Percentiles rank a stretch among this genome's conserved stretches.
Evolutionary conservation across 257 asterid species (phyloP).

Genomic region (Verbascum thapsus): DNA sequence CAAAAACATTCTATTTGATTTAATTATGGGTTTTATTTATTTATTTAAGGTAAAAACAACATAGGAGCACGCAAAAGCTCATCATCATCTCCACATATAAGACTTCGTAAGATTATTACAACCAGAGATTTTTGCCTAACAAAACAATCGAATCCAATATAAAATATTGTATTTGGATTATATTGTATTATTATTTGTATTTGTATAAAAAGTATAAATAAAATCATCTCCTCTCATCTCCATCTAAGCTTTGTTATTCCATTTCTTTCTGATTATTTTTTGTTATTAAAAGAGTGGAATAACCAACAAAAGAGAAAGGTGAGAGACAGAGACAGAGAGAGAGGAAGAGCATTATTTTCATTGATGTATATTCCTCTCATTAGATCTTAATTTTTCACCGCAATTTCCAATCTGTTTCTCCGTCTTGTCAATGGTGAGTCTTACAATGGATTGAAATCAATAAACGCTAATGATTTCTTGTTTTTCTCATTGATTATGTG

Average conservation of each 20-base stretch:
- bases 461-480: conserved; percentile 20
- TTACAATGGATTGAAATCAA: not conserved
- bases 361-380: conserved; percentile 41
- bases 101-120: conserved; percentile 49
- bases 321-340: conserved; percentile 27
- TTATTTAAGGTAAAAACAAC: conserved; percentile 19
- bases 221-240: conserved; percentile 38
- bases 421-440: conserved; percentile 33
- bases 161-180: too few species aligned
- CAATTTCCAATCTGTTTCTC: conserved; percentile 36
- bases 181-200: too few species aligned
- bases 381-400: conserved; percentile 42
- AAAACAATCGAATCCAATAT: conserved; percentile 30
- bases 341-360: conserved; percentile 44
- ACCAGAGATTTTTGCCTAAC: conserved; percentile 54
- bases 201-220: too few species aligned
- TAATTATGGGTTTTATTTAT: not conserved
- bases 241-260: conserved; percentile 52
- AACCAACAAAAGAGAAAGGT: conserved; percentile 47
- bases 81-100: conserved; percentile 41
- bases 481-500: conserved; percentile 3
- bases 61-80: conserved; percentile 25
- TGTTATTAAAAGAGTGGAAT: conserved; percentile 53
- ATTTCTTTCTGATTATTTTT: conserved; percentile 45
- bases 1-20: too few species aligned